Evolutionary conservation across 169 alveolate genomes (phyloP).

Genomic region (Eimeria brunetti): DNA sequence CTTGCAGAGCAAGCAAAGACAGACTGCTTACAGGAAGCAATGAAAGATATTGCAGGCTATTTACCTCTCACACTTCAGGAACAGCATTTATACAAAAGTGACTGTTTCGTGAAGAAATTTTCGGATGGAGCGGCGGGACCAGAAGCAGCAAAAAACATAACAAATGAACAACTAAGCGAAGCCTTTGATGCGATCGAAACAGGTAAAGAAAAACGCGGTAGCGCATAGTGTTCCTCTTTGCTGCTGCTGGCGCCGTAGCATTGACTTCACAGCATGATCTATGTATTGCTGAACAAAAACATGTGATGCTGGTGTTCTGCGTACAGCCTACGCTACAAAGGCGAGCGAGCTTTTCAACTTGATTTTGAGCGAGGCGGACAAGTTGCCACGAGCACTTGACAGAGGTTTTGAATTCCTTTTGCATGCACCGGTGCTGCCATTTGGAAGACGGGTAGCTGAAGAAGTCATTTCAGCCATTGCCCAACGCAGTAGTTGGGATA

Average conservation of each 20-base stretch:
- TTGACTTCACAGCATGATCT: neutral
- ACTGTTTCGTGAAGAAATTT: conserved; percentile 13
- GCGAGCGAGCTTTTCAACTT: conserved; percentile 23
- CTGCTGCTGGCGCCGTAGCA: neutral
- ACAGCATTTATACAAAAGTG: neutral
- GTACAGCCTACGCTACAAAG: conserved; percentile 2
- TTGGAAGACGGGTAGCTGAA: conserved; percentile 15
- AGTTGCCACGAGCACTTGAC: neutral
- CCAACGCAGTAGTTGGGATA: conserved; percentile 39
- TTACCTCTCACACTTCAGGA: conserved; percentile 1
- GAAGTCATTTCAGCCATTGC: conserved; percentile 15
- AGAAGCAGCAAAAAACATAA: conserved; percentile 1
- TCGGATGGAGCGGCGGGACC: conserved; percentile 35
- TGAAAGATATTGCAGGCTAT: conserved; percentile 19
- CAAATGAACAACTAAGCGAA: neutral
- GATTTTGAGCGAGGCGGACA: neutral
- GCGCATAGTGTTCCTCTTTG: no score
- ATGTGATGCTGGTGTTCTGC: neutral
- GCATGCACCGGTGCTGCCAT: conserved; percentile 14
- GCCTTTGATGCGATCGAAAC: conserved; percentile 37
- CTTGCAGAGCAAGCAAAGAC: conserved; percentile 40
- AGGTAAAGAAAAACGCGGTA: neutral
- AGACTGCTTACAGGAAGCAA: conserved; percentile 46
- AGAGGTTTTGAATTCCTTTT: conserved; percentile 18
- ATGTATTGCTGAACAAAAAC: neutral